Conservation (phyloP, 176 grass and related monocot species). For the Aegilops umbellulata region DNA sequence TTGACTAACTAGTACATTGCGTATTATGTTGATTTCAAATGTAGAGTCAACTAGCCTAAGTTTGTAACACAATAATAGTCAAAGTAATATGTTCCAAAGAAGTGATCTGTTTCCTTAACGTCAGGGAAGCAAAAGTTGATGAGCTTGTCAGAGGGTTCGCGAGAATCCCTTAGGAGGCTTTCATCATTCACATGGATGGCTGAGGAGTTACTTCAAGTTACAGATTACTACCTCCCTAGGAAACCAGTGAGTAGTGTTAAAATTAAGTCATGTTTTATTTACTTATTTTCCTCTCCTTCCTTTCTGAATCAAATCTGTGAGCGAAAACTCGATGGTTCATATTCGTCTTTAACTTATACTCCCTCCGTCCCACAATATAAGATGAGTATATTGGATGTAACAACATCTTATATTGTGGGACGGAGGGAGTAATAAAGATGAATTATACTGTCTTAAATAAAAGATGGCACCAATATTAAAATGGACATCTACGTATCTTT, state of each 20-base stretch:
- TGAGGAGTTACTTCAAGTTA: slow-evolving; percentile 93
- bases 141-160: slow-evolving; percentile 79
- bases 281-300: background rate
- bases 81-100: background rate
- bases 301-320: background rate
- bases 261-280: slow-evolving; percentile 1
- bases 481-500: background rate
- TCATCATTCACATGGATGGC: slow-evolving; percentile 97
- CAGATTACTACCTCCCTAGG: slow-evolving; percentile 80
- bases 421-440: background rate
- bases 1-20: background rate
- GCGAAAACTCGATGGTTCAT: background rate
- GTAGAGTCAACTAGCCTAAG: background rate
- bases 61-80: background rate
- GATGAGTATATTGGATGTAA: too few relatives aligned
- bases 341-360: background rate
- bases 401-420: too few relatives aligned
- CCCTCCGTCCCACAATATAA: too few relatives aligned
- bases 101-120: slow-evolving; percentile 10
- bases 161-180: slow-evolving; percentile 84
- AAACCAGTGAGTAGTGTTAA: slow-evolving; percentile 62
- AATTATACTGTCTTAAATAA: background rate
- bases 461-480: background rate
- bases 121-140: slow-evolving; percentile 91
- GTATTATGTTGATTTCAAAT: slow-evolving; percentile 13